phyloP scores from a whole-genome alignment of 306 rosid species.

The Castanea mollissima region DNA sequence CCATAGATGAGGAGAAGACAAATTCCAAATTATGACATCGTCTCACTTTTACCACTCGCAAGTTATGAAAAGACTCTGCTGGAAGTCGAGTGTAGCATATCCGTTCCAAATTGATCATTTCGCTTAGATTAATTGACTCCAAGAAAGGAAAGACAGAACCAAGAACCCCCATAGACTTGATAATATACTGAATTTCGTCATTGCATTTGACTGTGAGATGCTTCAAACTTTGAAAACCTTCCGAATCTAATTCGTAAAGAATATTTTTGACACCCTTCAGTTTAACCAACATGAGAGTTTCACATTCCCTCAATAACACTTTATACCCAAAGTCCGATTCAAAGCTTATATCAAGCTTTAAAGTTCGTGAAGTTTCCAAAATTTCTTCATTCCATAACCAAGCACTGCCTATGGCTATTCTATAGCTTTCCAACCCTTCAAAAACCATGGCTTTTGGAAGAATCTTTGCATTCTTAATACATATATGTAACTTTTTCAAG shows the following conservation, averaged over 20 bases:
- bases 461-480: not conserved
- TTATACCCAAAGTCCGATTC: not conserved
- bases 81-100: not conserved
- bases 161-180: not conserved
- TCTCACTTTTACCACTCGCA: not conserved
- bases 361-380: not conserved
- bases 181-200: not conserved
- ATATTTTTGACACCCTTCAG: not conserved
- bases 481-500: not conserved
- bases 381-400: no score
- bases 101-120: not conserved
- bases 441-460: not conserved
- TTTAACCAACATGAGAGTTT: not conserved
- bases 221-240: not conserved
- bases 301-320: not conserved
- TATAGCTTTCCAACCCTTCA: not conserved
- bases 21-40: not conserved
- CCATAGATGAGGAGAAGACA: not conserved
- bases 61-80: not conserved
- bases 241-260: not conserved
- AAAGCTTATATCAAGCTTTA: not conserved
- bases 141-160: not conserved
- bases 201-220: accelerated
- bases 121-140: not conserved
- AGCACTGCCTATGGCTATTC: not conserved